Evolutionary conservation across 257 asterid species (phyloP).

Genomic region (Perilla frutescens): DNA sequence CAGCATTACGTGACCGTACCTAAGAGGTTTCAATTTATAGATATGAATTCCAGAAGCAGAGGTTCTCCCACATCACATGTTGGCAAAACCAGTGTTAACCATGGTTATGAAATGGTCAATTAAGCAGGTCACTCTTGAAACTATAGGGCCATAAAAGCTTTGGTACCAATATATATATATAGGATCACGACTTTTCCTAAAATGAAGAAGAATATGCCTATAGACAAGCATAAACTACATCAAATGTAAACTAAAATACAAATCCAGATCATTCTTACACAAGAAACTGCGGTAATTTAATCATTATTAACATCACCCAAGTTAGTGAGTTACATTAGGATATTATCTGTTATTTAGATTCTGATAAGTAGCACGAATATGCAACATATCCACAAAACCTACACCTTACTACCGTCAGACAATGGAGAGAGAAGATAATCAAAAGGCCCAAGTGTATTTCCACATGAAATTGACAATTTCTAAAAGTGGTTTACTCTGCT

Average conservation of each 20-base stretch:
- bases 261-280: background rate
- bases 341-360: background rate
- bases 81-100: background rate
- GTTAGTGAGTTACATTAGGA: background rate
- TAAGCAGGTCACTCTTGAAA: background rate
- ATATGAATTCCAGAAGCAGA: constrained; percentile 10
- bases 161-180: background rate
- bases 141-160: background rate
- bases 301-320: background rate
- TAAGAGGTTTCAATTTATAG: background rate
- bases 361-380: background rate
- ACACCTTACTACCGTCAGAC: background rate
- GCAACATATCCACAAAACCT: background rate
- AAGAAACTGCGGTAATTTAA: constrained; percentile 1
- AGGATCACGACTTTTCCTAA: background rate
- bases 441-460: background rate
- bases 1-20: background rate
- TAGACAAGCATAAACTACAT: background rate
- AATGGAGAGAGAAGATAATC: background rate
- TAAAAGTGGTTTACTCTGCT: background rate
- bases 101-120: background rate
- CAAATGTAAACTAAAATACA: background rate
- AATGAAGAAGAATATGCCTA: background rate
- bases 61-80: background rate
- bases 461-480: background rate